Evolutionary conservation across 177 flowering plant species (phyloP), one percentile per base, ranked within the genome.

Genomic region (Vitis hybrid): DNA sequence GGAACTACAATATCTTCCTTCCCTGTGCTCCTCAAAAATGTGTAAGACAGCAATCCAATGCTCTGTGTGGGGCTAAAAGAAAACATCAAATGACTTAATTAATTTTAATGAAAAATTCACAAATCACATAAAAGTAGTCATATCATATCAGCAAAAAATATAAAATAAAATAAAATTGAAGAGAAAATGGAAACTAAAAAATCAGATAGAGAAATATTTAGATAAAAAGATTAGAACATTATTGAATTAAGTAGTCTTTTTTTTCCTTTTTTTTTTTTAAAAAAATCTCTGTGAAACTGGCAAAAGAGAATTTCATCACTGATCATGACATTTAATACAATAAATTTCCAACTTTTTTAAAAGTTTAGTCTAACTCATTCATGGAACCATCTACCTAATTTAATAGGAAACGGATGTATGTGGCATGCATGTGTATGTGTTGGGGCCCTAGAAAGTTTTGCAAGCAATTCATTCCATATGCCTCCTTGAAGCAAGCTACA

Each of bases 1-100:
- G 99, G 99, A 78, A 96, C 99, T 22, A 93, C 87, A 71, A 90
- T 96, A 79, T 96, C 99, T 83, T 93, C 95, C 82, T 90, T 90
- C 22, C 91, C 85, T 0, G 99, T 93, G 77, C 87, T 80, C 81
- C 81, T 84, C 80, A 96, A 85, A 76, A 93, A 95, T 59, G 97
- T 91, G 76, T 89, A 91, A 26, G 98, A 93, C 52, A 96, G 81
- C 82, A 96, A 70, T 63, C 99, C 99, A 81, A 95, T 86, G 81
- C 91, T 95, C 72, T 88, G 93, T 31, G 98, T 90, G 9, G 83
- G 72, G 65, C 99, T 96, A 73, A 55, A 79, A 64, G 6, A 26
- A 68, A 68, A n/a, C 62, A 3, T 6, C 26, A 71, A 65, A 55
- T 20, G 60, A n/a, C 1, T 56, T 19, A 50, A 61, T 71, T 52